These are phyloP conservation scores for Galerina sulciceps DNA, from an alignment of 768 basidiomycete species.

Conservation along the genomic window DNA sequence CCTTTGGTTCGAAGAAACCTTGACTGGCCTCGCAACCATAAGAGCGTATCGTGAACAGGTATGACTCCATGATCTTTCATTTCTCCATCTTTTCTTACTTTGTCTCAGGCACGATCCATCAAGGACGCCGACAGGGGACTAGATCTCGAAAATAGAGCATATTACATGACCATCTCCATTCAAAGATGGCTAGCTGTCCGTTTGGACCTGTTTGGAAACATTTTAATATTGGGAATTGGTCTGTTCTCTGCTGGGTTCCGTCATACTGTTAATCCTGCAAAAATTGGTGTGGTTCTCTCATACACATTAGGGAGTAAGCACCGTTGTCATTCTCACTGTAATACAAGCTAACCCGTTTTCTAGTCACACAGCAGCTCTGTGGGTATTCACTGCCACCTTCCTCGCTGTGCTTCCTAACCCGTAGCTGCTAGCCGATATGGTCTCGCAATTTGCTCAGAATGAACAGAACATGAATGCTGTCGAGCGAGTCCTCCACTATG, in stretches of 20 bases:
- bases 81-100: neutral
- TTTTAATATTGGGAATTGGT: conserved; percentile 71
- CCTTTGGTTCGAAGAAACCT: conserved; percentile 44
- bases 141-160: conserved; percentile 65
- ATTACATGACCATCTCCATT: conserved; percentile 68
- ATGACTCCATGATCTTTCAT: neutral
- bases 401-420: neutral
- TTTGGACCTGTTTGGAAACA: conserved; percentile 70
- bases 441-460: conserved; percentile 60
- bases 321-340: neutral
- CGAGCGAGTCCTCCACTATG: conserved; percentile 71
- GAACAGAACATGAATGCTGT: conserved; percentile 78
- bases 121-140: conserved; percentile 56
- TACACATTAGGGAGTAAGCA: conserved; percentile 52
- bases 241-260: conserved; percentile 74
- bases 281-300: conserved; percentile 59
- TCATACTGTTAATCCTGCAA: conserved; percentile 56
- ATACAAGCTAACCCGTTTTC: neutral
- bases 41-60: conserved; percentile 64
- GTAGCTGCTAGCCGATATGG: conserved; percentile 50
- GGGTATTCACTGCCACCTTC: conserved; percentile 16
- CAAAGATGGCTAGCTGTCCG: conserved; percentile 69
- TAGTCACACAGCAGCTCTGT: conserved; percentile 54
- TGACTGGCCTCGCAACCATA: conserved; percentile 68
- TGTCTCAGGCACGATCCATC: conserved; percentile 48